A percentile compares a stretch with the other conserved stretches of the same genome.
These are phyloP conservation scores for Albizia julibrissin DNA, from an alignment of 306 rosid species.

Conservation along the genomic window DNA sequence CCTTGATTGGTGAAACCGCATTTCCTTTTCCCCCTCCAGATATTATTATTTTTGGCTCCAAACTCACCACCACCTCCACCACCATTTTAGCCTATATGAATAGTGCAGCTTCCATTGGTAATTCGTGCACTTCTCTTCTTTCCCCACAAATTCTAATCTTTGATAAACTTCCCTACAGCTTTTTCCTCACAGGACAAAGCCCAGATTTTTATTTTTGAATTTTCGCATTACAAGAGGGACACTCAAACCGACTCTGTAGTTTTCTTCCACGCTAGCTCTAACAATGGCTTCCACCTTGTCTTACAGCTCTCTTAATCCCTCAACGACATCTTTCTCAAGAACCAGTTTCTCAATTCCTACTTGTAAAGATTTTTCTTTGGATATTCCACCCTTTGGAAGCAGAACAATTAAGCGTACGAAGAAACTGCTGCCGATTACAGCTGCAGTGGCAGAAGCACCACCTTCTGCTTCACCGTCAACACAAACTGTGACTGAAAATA, in stretches of 20 bases:
- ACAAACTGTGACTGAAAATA: conserved; percentile 28
- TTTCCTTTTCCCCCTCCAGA: not conserved
- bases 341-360: conserved; percentile 45
- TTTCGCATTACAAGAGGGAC: conserved; percentile 19
- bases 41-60: conserved; percentile 17
- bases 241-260: not conserved
- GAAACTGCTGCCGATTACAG: conserved; percentile 43
- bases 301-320: conserved; percentile 53
- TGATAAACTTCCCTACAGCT: not conserved
- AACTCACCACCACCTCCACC: conserved; percentile 27
- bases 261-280: conserved; percentile 14
- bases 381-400: conserved; percentile 46
- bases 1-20: conserved; percentile 19
- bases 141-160: not conserved
- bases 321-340: conserved; percentile 52
- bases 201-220: conserved; percentile 6
- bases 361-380: conserved; percentile 41
- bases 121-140: conserved; percentile 19
- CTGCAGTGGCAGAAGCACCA: conserved; percentile 48
- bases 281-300: conserved; percentile 59
- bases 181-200: not conserved
- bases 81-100: not conserved
- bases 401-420: conserved; percentile 40
- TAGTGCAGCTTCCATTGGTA: conserved; percentile 2
- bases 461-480: conserved; percentile 21